Conservation (phyloP, 441 rosid genomes). For the Cnidoscolus chayamansa region DNA sequence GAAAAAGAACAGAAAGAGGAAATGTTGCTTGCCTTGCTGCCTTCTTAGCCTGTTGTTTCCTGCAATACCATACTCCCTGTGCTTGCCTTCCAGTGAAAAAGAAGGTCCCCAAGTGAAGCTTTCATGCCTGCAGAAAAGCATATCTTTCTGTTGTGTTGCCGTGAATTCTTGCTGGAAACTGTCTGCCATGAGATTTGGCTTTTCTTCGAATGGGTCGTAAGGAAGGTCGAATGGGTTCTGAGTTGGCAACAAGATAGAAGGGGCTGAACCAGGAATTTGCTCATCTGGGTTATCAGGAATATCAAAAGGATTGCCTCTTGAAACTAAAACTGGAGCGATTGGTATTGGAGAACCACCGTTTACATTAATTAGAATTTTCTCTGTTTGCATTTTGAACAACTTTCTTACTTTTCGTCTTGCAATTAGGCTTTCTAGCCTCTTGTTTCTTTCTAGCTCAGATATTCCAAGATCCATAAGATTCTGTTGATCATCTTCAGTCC, state of each 20-base stretch:
- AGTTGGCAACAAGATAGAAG: constrained; percentile 58
- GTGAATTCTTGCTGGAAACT: constrained; percentile 66
- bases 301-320: constrained; percentile 40
- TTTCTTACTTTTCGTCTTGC: constrained; percentile 67
- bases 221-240: constrained; percentile 88
- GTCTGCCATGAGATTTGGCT: constrained; percentile 62
- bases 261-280: constrained; percentile 79
- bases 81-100: constrained; percentile 33
- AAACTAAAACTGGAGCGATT: constrained; percentile 43
- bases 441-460: constrained; percentile 78
- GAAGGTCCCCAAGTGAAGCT: constrained; percentile 59
- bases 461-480: constrained; percentile 81
- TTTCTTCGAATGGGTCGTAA: constrained; percentile 78
- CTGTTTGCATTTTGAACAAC: constrained; percentile 39
- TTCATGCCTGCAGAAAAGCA: constrained; percentile 64
- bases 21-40: constrained; percentile 28
- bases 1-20: background rate
- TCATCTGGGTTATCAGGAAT: constrained; percentile 22
- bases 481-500: constrained; percentile 85
- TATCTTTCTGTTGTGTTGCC: constrained; percentile 45
- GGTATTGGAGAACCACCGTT: constrained; percentile 29
- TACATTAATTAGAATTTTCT: constrained; percentile 40
- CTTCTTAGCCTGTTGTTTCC: constrained; percentile 22
- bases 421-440: constrained; percentile 69
- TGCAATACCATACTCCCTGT: constrained; percentile 27